Base-by-base conservation (phyloP, 495 filamentous ascomycete species). In the Penicillium alfredii region DNA sequence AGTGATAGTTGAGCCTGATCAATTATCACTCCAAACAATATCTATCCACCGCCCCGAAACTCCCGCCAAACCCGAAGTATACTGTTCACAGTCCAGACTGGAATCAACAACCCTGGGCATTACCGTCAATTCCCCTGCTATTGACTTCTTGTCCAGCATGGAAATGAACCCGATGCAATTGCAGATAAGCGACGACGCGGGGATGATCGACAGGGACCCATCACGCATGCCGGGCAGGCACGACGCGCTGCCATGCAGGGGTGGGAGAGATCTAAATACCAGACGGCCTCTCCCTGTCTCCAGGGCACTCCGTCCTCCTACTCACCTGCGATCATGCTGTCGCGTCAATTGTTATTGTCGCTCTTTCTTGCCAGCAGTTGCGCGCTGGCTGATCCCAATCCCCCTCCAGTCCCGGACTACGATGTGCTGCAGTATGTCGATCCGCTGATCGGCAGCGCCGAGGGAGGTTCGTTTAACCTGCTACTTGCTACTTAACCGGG, bases 401-500 rank as follows among this genome's bases (percentile, higher is more conserved):
- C 40, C 6, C 7, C 38, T 1, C 12, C 35, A 7, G 34, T 46
- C 8, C 47, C 58, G 12, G 47, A 64, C 33, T 66, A 69, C 18
- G 67, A 71, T 53, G 63, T 68, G 1, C 46, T 71, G 1, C 60
- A 66, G 45, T 73, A 75, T 38, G 47, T 79, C 10, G 58, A 78
- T 40, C 76, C 75, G 17, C 63, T 80, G 35, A 77, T 80, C 53
- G 77, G 77, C 30, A 77, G 65, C 40, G 69, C 60, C 10, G 74
- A 77, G 47, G 76, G 77, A 47, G 81, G 81, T 63, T 61, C 10
- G 19, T 12, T 8, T 10, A 3, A 8, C 9, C 17, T n/a, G n/a
- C n/a, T n/a, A n/a, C n/a, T n/a, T n/a, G n/a, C n/a, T n/a, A n/a
- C n/a, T n/a, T n/a, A n/a, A n/a, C n/a, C n/a, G n/a, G n/a, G n/a